A percentile compares a stretch with the other conserved stretches of the same genome.
Conservation (phyloP, 2,329 filamentous ascomycete genomes). For the Aspergillus puulaauensis region DNA sequence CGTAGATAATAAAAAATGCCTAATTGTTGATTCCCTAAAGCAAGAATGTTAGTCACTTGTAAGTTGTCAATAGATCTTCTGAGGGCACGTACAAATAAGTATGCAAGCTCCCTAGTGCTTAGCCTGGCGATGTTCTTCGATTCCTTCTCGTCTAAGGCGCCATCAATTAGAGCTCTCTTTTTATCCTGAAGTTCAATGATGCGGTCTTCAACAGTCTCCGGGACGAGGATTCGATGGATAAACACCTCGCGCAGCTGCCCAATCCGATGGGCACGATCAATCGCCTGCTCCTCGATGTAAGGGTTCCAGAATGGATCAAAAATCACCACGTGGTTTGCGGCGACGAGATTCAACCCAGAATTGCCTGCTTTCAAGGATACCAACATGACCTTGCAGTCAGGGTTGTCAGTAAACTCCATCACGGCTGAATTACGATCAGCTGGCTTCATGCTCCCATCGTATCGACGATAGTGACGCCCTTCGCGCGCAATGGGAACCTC, state of each 20-base stretch:
- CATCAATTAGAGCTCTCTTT: slow-evolving; percentile 74
- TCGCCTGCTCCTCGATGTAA: slow-evolving; percentile 86
- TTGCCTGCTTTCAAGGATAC: slow-evolving; percentile 80
- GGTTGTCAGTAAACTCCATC: slow-evolving; percentile 63
- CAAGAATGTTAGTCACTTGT: not conserved
- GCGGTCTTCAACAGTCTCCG: slow-evolving; percentile 81
- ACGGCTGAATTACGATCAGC: slow-evolving; percentile 66
- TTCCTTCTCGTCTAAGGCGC: slow-evolving; percentile 75
- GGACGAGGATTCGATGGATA: slow-evolving; percentile 76
- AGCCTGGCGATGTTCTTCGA: slow-evolving; percentile 67
- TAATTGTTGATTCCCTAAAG: not conserved
- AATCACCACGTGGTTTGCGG: slow-evolving; percentile 82
- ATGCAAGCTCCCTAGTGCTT: slow-evolving; percentile 65
- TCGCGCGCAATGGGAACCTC: slow-evolving; percentile 68
- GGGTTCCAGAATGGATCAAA: slow-evolving; percentile 96
- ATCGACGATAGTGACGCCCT: slow-evolving; percentile 63
- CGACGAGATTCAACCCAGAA: slow-evolving; percentile 80
- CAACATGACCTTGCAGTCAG: slow-evolving; percentile 66
- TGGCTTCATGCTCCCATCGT: slow-evolving; percentile 73
- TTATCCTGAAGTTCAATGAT: slow-evolving; percentile 76
- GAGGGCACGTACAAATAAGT: slow-evolving; percentile 58
- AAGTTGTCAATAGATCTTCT: not conserved
- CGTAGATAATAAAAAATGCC: not conserved
- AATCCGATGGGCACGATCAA: slow-evolving; percentile 86
- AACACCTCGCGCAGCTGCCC: slow-evolving; percentile 73